Conservation (phyloP, 2,329 filamentous ascomycete genomes). For the Cercospora janseana region DNA sequence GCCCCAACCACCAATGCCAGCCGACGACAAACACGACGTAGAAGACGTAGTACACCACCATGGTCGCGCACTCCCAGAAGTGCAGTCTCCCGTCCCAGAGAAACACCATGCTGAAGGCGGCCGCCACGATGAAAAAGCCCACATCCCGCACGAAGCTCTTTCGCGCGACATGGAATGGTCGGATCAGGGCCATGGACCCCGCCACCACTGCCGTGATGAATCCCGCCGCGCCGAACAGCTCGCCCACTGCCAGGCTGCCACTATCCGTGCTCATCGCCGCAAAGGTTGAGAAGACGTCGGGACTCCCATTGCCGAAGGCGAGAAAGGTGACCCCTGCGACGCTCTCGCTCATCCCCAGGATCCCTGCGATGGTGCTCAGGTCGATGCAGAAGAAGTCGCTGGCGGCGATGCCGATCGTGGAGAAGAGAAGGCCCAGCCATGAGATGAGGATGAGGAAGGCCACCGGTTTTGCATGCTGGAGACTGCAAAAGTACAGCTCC, state of each 20-base stretch:
- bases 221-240: conserved; percentile 88
- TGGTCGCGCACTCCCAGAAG: conserved; percentile 83
- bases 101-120: conserved; percentile 83
- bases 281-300: conserved; percentile 97
- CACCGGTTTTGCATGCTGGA: conserved; percentile 66
- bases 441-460: conserved; percentile 75
- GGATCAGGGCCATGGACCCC: conserved; percentile 94
- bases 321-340: conserved; percentile 94
- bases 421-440: conserved; percentile 89
- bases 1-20: conserved; percentile 84
- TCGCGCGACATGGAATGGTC: conserved; percentile 86
- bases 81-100: conserved; percentile 79
- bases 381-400: conserved; percentile 99
- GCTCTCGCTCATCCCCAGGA: conserved; percentile 92
- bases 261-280: conserved; percentile 96
- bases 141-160: conserved; percentile 91
- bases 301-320: conserved; percentile 95
- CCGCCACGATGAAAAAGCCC: conserved; percentile 83
- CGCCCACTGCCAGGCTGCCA: conserved; percentile 92
- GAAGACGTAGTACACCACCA: conserved; percentile 88
- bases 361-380: conserved; percentile 82
- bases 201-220: conserved; percentile 97
- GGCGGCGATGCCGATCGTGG: conserved; percentile 93
- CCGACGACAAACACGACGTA: conserved; percentile 85
- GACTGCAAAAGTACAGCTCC: conserved; percentile 81